Conservation (phyloP, 2,329 filamentous ascomycete genomes). For the Alternaria angustiovoidea region DNA sequence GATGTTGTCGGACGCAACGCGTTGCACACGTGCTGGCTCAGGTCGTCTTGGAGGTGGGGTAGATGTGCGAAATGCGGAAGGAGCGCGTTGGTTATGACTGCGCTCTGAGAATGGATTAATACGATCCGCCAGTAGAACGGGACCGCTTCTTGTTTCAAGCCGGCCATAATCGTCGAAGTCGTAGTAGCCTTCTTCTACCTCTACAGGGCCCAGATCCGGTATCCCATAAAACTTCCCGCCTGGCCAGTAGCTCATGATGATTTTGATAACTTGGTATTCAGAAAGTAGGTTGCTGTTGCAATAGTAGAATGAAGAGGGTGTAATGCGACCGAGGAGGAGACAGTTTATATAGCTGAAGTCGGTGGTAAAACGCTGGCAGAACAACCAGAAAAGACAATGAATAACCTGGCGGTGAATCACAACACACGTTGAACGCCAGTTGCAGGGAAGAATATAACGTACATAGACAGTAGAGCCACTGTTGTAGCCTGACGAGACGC, state of each 20-base stretch:
- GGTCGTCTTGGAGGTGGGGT: not conserved
- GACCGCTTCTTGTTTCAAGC: not conserved
- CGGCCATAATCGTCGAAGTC: not conserved
- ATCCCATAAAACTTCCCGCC: not conserved
- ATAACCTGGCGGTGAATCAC: not conserved
- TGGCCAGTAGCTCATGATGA: not conserved
- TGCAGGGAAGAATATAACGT: not conserved
- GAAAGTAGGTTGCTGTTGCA: not conserved
- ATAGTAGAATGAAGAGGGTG: not conserved
- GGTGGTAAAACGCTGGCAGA: not conserved
- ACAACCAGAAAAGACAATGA: not conserved
- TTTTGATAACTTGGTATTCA: not conserved
- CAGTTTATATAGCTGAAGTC: not conserved
- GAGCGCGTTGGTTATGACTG: not conserved
- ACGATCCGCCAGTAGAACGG: not conserved
- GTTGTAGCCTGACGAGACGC: not conserved
- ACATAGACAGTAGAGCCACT: not conserved
- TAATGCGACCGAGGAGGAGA: not conserved
- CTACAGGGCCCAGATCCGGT: not conserved
- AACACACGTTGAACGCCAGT: not conserved
- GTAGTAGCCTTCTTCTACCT: not conserved
- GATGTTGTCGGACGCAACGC: not conserved
- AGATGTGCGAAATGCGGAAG: not conserved
- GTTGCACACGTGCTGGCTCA: not conserved
- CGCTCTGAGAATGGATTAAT: not conserved